Evolutionary conservation across 2,329 filamentous ascomycete genomes (phyloP), one percentile per base, ranked within the genome.

Genomic region (Fusarium foetens): DNA sequence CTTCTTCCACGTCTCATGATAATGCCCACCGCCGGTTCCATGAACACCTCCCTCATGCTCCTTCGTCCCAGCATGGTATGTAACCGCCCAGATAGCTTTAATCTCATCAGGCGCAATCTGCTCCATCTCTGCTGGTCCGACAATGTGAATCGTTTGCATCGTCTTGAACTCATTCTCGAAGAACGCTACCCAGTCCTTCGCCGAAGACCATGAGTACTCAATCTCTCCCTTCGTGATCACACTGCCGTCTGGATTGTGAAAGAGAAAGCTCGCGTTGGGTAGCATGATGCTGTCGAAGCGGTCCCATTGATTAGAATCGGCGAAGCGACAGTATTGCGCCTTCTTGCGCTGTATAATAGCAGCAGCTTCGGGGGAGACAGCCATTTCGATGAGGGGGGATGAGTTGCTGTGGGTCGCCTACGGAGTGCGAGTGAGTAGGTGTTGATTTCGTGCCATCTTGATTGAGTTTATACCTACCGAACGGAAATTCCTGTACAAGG

Each of bases 341-440:
- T 74, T 74, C 27, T 74, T 74, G 16, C 43, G 58, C 4, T 57
- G 45, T 7, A 74, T 74, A 2, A 74, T 66, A 2, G 59, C 13
- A 3, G 49, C 27, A 0, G n/a, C 39, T 35, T 72, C 69, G 1
- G 42, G 27, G 5, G 55, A 27, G 3, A 61, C 59, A 3, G 33
- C 14, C 59, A 72, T 72, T 3, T 25, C 13, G 14, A 27, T 2
- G 2, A 23, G 6, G 5, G 19, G 3, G 17, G 4, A 5, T 25
- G 10, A 8, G n/a, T 13, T 43, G 4, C 5, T 16, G 25, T 27
- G 5, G 23, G 14, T 12, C 29, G 3, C 1, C 12, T 46, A 11
- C 8, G 5, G 3, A 4, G 0, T 16, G 4, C 16, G 13, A 46
- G 43, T n/a, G 1, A 16, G 14, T 2, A 12, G 3, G 4, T 3